A percentile compares a stretch with the other conserved stretches of the same genome.
phyloP scores from a whole-genome alignment of 1,139 yeast species.

The Candida tetrigidarum region DNA sequence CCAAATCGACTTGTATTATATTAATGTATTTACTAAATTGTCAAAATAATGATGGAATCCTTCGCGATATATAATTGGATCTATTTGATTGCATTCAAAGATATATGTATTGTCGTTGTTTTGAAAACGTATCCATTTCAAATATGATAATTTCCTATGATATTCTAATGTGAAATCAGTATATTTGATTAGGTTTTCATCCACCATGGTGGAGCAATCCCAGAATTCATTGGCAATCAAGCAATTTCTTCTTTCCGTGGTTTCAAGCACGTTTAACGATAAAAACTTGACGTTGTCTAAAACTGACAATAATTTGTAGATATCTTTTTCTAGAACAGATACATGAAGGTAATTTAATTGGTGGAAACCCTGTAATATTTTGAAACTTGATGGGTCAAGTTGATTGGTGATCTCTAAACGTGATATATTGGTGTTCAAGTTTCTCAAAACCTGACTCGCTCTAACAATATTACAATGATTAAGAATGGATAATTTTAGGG shows the following conservation, averaged over 20 bases:
- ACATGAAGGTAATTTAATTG: conserved; percentile 18
- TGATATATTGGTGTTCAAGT: neutral
- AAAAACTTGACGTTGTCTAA: conserved; percentile 12
- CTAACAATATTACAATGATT: conserved; percentile 4
- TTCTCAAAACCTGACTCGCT: conserved; percentile 2
- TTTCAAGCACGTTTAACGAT: conserved; percentile 12
- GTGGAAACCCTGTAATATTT: conserved; percentile 11
- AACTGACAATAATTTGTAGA: conserved; percentile 11
- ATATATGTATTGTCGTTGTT: conserved; percentile 13
- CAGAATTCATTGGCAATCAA: conserved; percentile 16
- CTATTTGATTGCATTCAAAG: conserved; percentile 13
- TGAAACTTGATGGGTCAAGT: conserved; percentile 6
- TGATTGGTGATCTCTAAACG: conserved; percentile 7
- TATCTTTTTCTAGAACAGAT: conserved; percentile 15
- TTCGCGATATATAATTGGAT: conserved; percentile 16
- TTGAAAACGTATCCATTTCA: conserved; percentile 16
- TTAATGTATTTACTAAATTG: conserved; percentile 13
- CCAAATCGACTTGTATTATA: conserved; percentile 8
- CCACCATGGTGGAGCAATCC: conserved; percentile 11
- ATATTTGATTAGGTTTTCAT: conserved; percentile 14
- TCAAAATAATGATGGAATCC: conserved; percentile 17
- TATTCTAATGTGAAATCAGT: conserved; percentile 16
- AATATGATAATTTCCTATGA: conserved; percentile 13
- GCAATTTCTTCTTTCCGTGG: conserved; percentile 14
- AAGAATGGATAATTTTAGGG: conserved; percentile 8